Evolutionary conservation across 1,284 basidiomycete genomes (phyloP).

Genomic region (Fomes fomentarius): DNA sequence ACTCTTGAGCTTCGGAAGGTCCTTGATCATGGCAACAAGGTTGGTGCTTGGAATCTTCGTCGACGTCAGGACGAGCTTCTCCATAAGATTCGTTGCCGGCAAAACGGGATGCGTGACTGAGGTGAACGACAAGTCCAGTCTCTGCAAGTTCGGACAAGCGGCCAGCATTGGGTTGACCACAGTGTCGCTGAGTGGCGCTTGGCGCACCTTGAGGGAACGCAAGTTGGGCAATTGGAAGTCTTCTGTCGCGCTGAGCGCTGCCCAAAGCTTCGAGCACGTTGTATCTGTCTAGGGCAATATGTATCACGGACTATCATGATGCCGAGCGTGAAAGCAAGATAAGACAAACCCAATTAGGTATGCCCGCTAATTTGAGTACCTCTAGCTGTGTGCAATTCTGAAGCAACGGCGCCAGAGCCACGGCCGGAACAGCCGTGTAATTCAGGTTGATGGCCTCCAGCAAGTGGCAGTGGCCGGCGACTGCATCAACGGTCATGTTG

Average conservation of each 20-base stretch:
- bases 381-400: constrained; percentile 46
- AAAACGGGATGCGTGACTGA: constrained; percentile 43
- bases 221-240: constrained; percentile 42
- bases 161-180: constrained; percentile 47
- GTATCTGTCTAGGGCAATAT: constrained; percentile 54
- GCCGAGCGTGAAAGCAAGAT: neutral
- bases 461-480: constrained; percentile 44
- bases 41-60: constrained; percentile 47
- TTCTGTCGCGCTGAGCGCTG: constrained; percentile 29
- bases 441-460: constrained; percentile 59
- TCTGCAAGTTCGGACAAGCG: constrained; percentile 52
- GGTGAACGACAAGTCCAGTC: constrained; percentile 70
- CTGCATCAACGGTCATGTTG: constrained; percentile 47
- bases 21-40: constrained; percentile 43
- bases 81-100: constrained; percentile 35
- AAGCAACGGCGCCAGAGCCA: constrained; percentile 49
- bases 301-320: neutral
- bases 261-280: constrained; percentile 50
- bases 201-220: constrained; percentile 62
- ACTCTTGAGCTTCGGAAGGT: constrained; percentile 46
- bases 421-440: constrained; percentile 58
- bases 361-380: constrained; percentile 65
- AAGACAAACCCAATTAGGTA: constrained; percentile 57
- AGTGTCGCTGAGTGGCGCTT: constrained; percentile 52
- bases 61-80: constrained; percentile 67